Evolutionary conservation across 306 rosid species (phyloP).

Genomic region (Elaeagnus macrophylla): DNA sequence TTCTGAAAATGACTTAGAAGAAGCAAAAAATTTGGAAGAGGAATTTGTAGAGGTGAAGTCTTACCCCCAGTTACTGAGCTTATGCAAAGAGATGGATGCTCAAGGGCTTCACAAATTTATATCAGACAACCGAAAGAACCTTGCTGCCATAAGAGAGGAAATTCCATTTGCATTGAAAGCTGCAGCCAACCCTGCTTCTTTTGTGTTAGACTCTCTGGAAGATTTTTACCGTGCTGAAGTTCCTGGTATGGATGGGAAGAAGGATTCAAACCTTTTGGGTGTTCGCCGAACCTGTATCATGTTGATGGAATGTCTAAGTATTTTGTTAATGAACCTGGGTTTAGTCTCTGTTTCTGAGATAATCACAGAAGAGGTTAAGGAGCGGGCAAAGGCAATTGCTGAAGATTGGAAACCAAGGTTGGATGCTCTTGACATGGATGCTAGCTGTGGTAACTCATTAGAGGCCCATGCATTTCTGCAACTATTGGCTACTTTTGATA

Average conservation of each 20-base stretch:
- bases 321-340: slow-evolving; percentile 43
- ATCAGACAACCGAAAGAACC: slow-evolving; percentile 92
- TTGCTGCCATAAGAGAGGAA: slow-evolving; percentile 83
- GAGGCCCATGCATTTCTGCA: slow-evolving; percentile 99
- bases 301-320: slow-evolving; percentile 94
- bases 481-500: slow-evolving; percentile 71
- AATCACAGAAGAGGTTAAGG: slow-evolving; percentile 60
- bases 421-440: slow-evolving; percentile 88
- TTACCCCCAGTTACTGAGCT: slow-evolving; percentile 62
- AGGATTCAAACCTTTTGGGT: slow-evolving; percentile 85
- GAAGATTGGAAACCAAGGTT: slow-evolving; percentile 92
- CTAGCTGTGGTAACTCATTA: slow-evolving; percentile 84
- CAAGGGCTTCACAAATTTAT: slow-evolving; percentile 87
- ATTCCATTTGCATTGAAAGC: slow-evolving; percentile 78
- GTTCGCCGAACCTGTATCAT: slow-evolving; percentile 92
- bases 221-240: slow-evolving; percentile 67
- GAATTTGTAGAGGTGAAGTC: slow-evolving; percentile 41
- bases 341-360: slow-evolving; percentile 34
- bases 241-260: slow-evolving; percentile 67
- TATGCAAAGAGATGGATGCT: slow-evolving; percentile 80
- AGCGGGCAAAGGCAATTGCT: slow-evolving; percentile 65
- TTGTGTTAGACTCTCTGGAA: slow-evolving; percentile 79
- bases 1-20: slow-evolving; percentile 36
- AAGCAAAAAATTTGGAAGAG: slow-evolving; percentile 37
- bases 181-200: slow-evolving; percentile 67